A percentile compares a stretch with the other conserved stretches of the same genome.
Conservation (phyloP, 306 rosid species). For the Potentilla sterilis region DNA sequence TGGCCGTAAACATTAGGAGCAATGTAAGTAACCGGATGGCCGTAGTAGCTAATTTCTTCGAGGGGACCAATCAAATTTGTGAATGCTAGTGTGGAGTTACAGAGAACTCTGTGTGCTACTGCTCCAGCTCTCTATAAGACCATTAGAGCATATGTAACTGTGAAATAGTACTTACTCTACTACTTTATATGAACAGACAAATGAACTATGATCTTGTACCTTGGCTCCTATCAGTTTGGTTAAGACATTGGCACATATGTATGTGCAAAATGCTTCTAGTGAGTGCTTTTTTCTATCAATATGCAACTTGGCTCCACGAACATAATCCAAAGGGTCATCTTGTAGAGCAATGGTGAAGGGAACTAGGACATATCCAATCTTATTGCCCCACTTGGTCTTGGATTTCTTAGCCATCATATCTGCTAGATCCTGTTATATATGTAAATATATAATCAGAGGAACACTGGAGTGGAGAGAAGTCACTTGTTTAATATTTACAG, state of each 20-base stretch:
- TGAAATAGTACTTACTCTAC: not conserved
- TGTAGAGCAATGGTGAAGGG: conserved; percentile 43
- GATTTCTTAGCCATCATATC: conserved; percentile 64
- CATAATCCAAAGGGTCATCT: conserved; percentile 51
- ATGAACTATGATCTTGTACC: conserved; percentile 25
- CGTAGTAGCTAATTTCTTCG: conserved; percentile 60
- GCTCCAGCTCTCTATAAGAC: conserved; percentile 37
- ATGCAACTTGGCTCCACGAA: conserved; percentile 50
- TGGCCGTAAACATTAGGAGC: conserved; percentile 66
- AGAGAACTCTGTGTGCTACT: conserved; percentile 39
- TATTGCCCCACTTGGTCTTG: conserved; percentile 61
- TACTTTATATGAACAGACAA: not conserved
- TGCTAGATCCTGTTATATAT: conserved; percentile 46
- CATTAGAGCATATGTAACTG: not conserved
- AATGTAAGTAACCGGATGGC: conserved; percentile 51
- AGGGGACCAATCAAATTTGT: conserved; percentile 59
- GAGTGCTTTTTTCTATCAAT: conserved; percentile 60
- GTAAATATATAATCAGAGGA: not conserved
- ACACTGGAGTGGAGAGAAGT: not conserved
- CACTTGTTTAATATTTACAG: not conserved
- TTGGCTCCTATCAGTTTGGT: conserved; percentile 45
- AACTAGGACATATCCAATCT: conserved; percentile 42
- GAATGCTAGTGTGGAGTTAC: conserved; percentile 47
- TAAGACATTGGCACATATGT: conserved; percentile 15
- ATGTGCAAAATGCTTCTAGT: conserved; percentile 45